Percentiles rank a stretch among this genome's conserved stretches.
These are phyloP conservation scores for Mallotus nudiflorus DNA, from an alignment of 345 rosid species.

Conservation along the genomic window DNA sequence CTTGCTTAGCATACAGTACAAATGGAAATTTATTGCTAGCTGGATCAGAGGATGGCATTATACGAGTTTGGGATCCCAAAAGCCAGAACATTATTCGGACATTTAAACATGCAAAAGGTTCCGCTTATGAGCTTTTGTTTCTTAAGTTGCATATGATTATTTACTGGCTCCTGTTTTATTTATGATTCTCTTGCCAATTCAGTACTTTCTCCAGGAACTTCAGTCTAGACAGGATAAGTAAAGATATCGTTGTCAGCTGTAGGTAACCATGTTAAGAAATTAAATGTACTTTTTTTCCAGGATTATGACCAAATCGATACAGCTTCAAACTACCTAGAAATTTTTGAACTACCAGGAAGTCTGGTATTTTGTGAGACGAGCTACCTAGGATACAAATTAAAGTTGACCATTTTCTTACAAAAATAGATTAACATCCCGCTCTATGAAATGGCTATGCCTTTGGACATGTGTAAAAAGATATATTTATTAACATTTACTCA, in stretches of 20 bases:
- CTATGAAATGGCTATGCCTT: not conserved
- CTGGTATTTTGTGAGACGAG: no score
- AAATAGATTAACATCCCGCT: not conserved
- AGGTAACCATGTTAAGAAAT: no score
- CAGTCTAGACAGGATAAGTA: not conserved
- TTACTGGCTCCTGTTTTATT: not conserved
- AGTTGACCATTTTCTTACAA: not conserved
- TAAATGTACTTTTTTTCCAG: no score
- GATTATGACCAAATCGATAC: not conserved
- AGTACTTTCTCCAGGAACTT: not conserved
- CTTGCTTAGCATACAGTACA: slow-evolving; percentile 63
- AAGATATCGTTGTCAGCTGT: no score
- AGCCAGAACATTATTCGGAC: slow-evolving; percentile 47
- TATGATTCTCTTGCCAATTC: not conserved
- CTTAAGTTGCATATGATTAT: not conserved
- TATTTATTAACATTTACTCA: not conserved
- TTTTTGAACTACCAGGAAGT: not conserved
- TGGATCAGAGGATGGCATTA: slow-evolving; percentile 79
- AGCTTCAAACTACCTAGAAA: not conserved
- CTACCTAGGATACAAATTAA: no score
- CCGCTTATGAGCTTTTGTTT: slow-evolving; percentile 11
- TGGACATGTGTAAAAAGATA: not conserved
- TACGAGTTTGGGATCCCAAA: slow-evolving; percentile 66
- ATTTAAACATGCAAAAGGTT: slow-evolving; percentile 68
- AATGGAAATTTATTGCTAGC: slow-evolving; percentile 60